A percentile compares a stretch with the other conserved stretches of the same genome.
Conservation (phyloP, 441 rosid species). For the Gossypium davidsonii region DNA sequence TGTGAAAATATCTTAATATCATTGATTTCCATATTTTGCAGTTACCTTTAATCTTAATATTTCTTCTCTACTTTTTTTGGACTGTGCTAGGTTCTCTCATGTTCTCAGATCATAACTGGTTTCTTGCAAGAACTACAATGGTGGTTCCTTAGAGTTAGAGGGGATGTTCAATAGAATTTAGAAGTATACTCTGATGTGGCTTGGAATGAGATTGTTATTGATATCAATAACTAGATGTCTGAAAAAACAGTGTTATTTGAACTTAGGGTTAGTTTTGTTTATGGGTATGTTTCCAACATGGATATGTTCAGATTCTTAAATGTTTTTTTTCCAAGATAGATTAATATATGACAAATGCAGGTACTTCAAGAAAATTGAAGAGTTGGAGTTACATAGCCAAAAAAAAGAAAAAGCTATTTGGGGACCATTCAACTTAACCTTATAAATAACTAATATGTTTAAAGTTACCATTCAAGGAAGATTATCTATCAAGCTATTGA, state of each 20-base stretch:
- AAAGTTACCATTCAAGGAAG: no score
- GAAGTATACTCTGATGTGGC: background rate
- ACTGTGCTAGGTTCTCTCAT: background rate
- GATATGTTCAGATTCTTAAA: background rate
- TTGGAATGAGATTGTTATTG: background rate
- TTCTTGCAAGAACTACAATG: background rate
- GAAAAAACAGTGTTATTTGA: background rate
- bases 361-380: background rate
- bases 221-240: background rate
- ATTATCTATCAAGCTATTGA: background rate
- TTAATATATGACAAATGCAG: background rate
- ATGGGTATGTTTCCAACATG: background rate
- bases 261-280: background rate
- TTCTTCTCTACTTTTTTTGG: background rate
- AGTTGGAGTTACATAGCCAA: background rate
- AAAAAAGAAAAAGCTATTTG: background rate
- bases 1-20: background rate
- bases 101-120: background rate
- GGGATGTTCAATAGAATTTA: background rate
- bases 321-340: background rate
- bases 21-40: background rate
- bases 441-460: background rate
- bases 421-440: background rate
- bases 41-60: background rate
- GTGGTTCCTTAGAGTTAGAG: background rate